Base-by-base conservation (phyloP, 1,284 basidiomycete genomes). In the Sanghuangporus sanghuang region DNA sequence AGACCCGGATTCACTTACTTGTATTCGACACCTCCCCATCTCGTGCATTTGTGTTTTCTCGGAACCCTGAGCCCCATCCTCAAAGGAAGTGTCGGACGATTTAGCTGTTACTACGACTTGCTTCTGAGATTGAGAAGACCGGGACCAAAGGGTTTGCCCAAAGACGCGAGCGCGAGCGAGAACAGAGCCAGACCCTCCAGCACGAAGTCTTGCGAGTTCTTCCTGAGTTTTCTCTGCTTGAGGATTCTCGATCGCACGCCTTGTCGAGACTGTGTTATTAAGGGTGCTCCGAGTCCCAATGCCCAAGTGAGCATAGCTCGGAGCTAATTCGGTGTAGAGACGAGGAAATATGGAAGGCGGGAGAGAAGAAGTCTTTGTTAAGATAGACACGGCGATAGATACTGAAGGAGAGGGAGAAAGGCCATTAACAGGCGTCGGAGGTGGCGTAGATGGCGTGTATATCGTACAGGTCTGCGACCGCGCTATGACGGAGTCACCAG, bases 81-180 rank as follows among this genome's bases (percentile, higher is more conserved):
- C 27, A 32, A 32, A 3, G 27, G 27, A 5, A 32, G 27, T 32
- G 27, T 32, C 27, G 27, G 27, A 32, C 27, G 27, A 32, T 3
- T 32, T n/a, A 46, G 44, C 16, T 6, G 7, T 18, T 46, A 46
- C 44, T 18, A 18, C 21, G 16, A 2, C 21, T 46, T n/a, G 44
- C 16, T 46, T n/a, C 44, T 61, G 59, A 27, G n/a, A 50, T 8
- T 36, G 14, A 18, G 38, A 36, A 46, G 39, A n/a, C 4, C 49
- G 53, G 14, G 57, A 32, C 46, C 56, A 59, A 9, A 64, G 38
- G 9, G 62, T 64, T 23, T 53, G 52, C 32, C 62, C 62, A 18
- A 59, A 64, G 3, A 57, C 38, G 11, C 62, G 48, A 9, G 62
- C 62, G 21, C 62, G 62, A 6, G 39, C 57, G 12, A 64, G 62